A percentile compares a stretch with the other conserved stretches of the same genome.
Conservation (phyloP, 2,329 filamentous ascomycete genomes). For the Elsinoe perseae region DNA sequence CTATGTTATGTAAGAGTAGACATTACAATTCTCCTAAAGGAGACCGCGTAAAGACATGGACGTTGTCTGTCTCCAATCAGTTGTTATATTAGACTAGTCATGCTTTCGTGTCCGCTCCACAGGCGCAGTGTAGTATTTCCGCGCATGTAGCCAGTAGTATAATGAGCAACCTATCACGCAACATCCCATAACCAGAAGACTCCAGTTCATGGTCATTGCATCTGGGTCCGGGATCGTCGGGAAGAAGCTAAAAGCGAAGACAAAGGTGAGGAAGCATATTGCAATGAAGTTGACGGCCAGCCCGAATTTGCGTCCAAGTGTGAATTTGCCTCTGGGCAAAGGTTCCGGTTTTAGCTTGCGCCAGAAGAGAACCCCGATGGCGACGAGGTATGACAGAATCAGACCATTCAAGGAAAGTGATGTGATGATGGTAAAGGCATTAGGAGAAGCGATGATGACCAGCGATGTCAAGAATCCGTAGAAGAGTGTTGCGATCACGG, state of each 20-base stretch:
- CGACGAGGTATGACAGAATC: conserved; percentile 35
- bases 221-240: neutral
- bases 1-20: neutral
- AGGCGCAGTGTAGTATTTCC: conserved; percentile 9
- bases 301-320: conserved; percentile 29
- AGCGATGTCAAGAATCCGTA: conserved; percentile 27
- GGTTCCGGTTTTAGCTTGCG: conserved; percentile 7
- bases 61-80: neutral
- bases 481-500: conserved; percentile 23
- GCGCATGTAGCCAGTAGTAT: conserved; percentile 9
- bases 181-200: conserved; percentile 2
- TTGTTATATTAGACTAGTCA: conserved; percentile 3
- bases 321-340: conserved; percentile 8
- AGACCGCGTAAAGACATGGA: neutral
- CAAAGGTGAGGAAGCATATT: conserved; percentile 37
- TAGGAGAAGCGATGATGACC: conserved; percentile 31
- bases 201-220: conserved; percentile 15
- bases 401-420: conserved; percentile 33
- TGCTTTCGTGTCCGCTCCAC: conserved; percentile 14
- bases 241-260: conserved; percentile 47
- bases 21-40: neutral
- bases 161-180: conserved; percentile 1
- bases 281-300: conserved; percentile 33
- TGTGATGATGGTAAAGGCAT: conserved; percentile 38
- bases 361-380: conserved; percentile 30